A percentile compares a stretch with the other conserved stretches of the same genome.
Evolutionary conservation across 73 alveolate species (phyloP).

Genomic region (Paramecium caudatum): DNA sequence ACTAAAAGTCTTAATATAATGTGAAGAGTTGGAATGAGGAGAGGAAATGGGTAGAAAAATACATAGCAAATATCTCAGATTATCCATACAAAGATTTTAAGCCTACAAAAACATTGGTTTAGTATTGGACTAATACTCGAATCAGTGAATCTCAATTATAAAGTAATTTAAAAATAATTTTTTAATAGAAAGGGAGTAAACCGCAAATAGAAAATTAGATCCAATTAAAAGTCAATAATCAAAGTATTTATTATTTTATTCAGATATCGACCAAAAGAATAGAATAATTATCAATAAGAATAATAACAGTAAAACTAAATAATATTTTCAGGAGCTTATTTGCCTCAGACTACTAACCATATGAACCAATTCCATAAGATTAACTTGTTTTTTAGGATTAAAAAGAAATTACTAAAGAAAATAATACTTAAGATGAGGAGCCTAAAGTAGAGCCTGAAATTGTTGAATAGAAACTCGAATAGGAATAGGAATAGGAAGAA

Average conservation of each 20-base stretch:
- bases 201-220: not conserved
- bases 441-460: no score
- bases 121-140: slow-evolving; percentile 48
- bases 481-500: no score
- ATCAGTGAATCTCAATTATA: slow-evolving; percentile 22
- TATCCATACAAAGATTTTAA: slow-evolving; percentile 62
- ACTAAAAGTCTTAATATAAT: slow-evolving; percentile 39
- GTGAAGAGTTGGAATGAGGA: slow-evolving; percentile 58
- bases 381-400: no score
- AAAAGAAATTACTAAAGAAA: no score
- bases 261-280: not conserved
- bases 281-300: not conserved
- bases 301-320: not conserved
- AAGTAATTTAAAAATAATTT: not conserved
- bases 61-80: slow-evolving; percentile 45
- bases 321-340: not conserved
- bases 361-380: no score
- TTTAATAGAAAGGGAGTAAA: slow-evolving; percentile 17
- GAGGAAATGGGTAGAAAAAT: slow-evolving; percentile 60
- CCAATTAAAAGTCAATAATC: slow-evolving; percentile 55
- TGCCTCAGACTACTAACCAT: slow-evolving; percentile 21
- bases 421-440: no score
- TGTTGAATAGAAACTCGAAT: no score
- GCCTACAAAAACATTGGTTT: slow-evolving; percentile 51
- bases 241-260: not conserved